Conservation (phyloP, 768 basidiomycete genomes). For the Termitomyces heimii region DNA sequence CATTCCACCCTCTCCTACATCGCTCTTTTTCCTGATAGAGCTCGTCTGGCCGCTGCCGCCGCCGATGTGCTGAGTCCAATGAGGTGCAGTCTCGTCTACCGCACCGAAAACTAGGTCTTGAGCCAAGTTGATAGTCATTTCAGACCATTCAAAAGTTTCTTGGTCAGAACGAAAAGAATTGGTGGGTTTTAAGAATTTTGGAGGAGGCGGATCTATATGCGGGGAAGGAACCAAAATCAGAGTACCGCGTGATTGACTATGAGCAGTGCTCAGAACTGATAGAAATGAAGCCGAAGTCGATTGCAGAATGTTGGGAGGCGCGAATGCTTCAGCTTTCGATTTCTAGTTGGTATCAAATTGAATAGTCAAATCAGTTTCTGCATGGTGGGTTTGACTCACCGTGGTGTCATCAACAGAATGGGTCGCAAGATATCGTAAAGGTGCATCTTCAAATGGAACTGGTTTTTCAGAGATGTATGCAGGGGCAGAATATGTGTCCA, state of each 20-base stretch:
- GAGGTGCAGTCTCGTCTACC: slow-evolving; percentile 22
- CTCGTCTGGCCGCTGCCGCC: neutral
- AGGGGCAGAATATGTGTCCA: slow-evolving; percentile 48
- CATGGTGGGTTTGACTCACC: slow-evolving; percentile 11
- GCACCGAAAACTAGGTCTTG: slow-evolving; percentile 30
- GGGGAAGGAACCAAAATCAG: slow-evolving; percentile 45
- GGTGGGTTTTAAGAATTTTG: slow-evolving; percentile 29
- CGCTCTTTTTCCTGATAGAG: slow-evolving; percentile 15
- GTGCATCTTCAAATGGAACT: slow-evolving; percentile 34
- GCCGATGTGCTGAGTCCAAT: slow-evolving; percentile 11
- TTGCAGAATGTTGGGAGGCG: slow-evolving; percentile 53
- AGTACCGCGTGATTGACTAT: slow-evolving; percentile 16
- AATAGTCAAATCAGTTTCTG: neutral
- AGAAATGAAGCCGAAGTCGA: slow-evolving; percentile 51
- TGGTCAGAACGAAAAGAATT: slow-evolving; percentile 27
- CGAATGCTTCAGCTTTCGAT: slow-evolving; percentile 30
- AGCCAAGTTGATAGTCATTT: slow-evolving; percentile 23
- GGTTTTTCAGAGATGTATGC: slow-evolving; percentile 36
- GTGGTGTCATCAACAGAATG: slow-evolving; percentile 12
- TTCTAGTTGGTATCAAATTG: slow-evolving; percentile 23
- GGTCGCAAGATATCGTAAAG: slow-evolving; percentile 47
- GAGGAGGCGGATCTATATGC: slow-evolving; percentile 34
- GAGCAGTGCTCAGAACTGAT: slow-evolving; percentile 23
- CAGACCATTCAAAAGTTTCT: slow-evolving; percentile 29
- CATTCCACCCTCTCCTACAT: slow-evolving; percentile 45